Conservation (phyloP, 2,329 filamentous ascomycete species). For the Tolypocladium album region DNA sequence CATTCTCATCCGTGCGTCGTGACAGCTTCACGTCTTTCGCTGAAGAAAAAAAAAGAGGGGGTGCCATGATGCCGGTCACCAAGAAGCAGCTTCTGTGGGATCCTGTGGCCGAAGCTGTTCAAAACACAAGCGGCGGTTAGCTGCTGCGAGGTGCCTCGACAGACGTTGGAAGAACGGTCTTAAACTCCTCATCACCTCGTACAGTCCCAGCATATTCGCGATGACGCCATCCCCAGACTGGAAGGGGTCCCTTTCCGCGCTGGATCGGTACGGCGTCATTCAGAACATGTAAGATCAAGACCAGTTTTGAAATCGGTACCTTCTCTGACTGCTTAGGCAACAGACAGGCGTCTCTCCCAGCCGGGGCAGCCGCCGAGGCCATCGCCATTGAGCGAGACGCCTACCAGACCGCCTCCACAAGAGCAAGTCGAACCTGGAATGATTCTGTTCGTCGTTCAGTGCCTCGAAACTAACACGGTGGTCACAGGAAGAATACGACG, state of each 20-base stretch:
- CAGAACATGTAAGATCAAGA: conserved; percentile 29
- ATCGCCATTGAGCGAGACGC: conserved; percentile 56
- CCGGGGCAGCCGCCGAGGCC: conserved; percentile 31
- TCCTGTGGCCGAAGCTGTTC: not conserved
- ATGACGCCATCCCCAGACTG: conserved; percentile 24
- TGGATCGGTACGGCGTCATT: conserved; percentile 52
- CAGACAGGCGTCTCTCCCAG: conserved; percentile 19
- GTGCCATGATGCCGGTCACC: not conserved
- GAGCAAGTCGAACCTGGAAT: conserved; percentile 32
- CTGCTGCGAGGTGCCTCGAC: not conserved
- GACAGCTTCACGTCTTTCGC: not conserved
- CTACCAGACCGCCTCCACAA: conserved; percentile 44
- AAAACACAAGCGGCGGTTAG: not conserved
- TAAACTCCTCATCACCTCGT: too few species aligned
- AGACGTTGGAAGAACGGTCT: not conserved
- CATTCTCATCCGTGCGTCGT: not conserved
- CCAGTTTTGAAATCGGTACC: not conserved
- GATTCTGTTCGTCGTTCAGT: not conserved
- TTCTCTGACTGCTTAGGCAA: not conserved
- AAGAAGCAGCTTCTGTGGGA: not conserved
- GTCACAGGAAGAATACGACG: conserved; percentile 47
- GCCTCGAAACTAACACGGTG: not conserved
- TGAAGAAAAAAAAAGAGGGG: not conserved
- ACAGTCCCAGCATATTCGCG: not conserved
- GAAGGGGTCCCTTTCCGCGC: conserved; percentile 42